Conservation (phyloP, 2,329 filamentous ascomycete species). For the Trichoderma afroharzianum region DNA sequence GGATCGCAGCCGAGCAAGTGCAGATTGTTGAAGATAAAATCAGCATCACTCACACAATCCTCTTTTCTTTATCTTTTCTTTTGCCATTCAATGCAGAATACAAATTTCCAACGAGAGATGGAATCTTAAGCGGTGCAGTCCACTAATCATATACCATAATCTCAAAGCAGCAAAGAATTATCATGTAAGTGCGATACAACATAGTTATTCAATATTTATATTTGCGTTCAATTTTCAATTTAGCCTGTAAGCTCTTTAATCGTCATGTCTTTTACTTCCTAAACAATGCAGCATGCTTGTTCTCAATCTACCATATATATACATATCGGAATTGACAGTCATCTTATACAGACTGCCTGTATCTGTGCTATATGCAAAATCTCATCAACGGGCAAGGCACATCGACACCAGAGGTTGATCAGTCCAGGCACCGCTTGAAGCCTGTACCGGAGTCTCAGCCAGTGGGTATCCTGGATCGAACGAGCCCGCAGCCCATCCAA, state of each 20-base stretch:
- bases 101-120: neutral
- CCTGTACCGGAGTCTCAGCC: slow-evolving; percentile 3
- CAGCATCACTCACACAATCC: neutral
- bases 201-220: neutral
- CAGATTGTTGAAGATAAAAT: neutral
- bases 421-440: neutral
- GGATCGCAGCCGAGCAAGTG: neutral
- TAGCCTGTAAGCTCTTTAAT: neutral
- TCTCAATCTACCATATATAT: neutral
- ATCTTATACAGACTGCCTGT: neutral
- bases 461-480: slow-evolving; percentile 6
- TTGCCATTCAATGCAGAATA: neutral
- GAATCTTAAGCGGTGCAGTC: neutral
- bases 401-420: neutral
- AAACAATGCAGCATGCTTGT: neutral
- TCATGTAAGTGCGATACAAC: neutral
- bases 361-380: neutral
- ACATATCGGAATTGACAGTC: neutral
- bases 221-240: neutral
- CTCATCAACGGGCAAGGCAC: slow-evolving; percentile 2
- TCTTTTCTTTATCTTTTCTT: neutral
- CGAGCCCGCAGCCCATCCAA: slow-evolving; percentile 2
- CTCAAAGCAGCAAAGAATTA: neutral
- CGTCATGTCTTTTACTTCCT: neutral
- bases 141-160: neutral